A percentile compares a stretch with the other conserved stretches of the same genome.
These are phyloP conservation scores for Schizosaccharomyces lindneri DNA, from an alignment of 805 yeast species.

Conservation along the genomic window DNA sequence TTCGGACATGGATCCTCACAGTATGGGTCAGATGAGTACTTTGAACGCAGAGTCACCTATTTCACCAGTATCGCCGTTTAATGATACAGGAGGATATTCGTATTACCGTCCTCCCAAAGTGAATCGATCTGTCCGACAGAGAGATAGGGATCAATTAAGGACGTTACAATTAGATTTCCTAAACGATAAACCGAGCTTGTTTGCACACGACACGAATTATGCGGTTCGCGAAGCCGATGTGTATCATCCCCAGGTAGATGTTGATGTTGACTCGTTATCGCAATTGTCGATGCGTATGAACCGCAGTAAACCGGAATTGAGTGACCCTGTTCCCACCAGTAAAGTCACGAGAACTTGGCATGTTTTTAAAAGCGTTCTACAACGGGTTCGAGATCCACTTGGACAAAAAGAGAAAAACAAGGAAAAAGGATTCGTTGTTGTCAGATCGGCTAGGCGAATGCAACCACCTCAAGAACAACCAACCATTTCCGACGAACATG, in stretches of 20 bases:
- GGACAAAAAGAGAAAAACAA: too few relatives aligned
- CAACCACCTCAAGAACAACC: too few relatives aligned
- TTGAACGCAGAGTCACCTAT: neutral
- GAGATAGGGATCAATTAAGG: neutral
- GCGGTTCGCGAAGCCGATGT: slow-evolving; percentile 2
- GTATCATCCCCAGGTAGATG: neutral
- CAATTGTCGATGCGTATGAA: neutral
- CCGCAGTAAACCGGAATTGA: neutral
- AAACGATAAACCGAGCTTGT: neutral
- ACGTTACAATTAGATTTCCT: neutral
- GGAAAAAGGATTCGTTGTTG: neutral
- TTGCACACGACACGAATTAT: neutral
- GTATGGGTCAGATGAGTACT: neutral
- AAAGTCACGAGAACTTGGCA: neutral
- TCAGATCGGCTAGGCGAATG: neutral
- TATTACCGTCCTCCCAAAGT: neutral
- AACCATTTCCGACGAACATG: too few relatives aligned
- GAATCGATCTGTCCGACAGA: neutral
- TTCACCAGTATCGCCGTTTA: neutral
- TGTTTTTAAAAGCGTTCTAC: neutral
- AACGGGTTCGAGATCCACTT: too few relatives aligned
- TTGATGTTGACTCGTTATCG: neutral
- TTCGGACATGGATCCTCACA: neutral
- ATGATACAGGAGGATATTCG: neutral
- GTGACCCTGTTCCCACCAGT: neutral